phyloP scores from a whole-genome alignment of 1,139 yeast species.

The Geotrichum australiense region DNA sequence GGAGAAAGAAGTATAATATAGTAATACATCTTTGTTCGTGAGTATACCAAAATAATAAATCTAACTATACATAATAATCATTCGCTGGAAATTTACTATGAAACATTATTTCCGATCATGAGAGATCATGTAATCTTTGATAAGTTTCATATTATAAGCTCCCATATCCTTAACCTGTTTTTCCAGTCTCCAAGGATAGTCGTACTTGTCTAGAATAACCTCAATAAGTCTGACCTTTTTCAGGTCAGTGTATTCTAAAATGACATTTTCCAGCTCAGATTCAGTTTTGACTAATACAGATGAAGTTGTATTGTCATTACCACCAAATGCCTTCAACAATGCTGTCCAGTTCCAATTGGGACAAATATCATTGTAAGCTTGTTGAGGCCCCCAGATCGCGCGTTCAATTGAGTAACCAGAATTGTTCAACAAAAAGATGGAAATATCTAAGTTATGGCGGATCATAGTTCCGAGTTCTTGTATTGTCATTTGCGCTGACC shows the following conservation, averaged over 20 bases:
- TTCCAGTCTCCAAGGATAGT: slow-evolving; percentile 52
- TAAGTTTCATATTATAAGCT: slow-evolving; percentile 22
- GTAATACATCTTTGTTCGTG: too few species aligned
- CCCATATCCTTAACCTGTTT: slow-evolving; percentile 28
- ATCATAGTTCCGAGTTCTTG: slow-evolving; percentile 64
- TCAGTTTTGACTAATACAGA: slow-evolving; percentile 33
- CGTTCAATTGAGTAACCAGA: slow-evolving; percentile 86
- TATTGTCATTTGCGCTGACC: slow-evolving; percentile 85
- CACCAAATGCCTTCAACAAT: slow-evolving; percentile 64
- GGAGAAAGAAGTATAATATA: too few species aligned
- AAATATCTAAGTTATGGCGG: slow-evolving; percentile 53
- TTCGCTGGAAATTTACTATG: too few species aligned
- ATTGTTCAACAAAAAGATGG: slow-evolving; percentile 67
- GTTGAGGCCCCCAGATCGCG: slow-evolving; percentile 67
- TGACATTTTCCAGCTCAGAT: slow-evolving; percentile 26
- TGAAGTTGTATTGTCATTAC: slow-evolving; percentile 38
- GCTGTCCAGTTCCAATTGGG: slow-evolving; percentile 73
- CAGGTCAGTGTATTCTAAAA: slow-evolving; percentile 29
- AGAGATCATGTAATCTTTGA: slow-evolving; percentile 24
- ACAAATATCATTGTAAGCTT: slow-evolving; percentile 72
- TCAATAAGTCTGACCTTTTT: slow-evolving; percentile 45
- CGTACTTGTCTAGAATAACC: slow-evolving; percentile 49
- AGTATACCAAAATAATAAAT: too few species aligned
- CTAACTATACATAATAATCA: too few species aligned
- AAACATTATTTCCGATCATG: slow-evolving; percentile 9